These are phyloP conservation scores for Leishmania guyanensis DNA, from an alignment of 208 protist genomes.

Conservation along the genomic window DNA sequence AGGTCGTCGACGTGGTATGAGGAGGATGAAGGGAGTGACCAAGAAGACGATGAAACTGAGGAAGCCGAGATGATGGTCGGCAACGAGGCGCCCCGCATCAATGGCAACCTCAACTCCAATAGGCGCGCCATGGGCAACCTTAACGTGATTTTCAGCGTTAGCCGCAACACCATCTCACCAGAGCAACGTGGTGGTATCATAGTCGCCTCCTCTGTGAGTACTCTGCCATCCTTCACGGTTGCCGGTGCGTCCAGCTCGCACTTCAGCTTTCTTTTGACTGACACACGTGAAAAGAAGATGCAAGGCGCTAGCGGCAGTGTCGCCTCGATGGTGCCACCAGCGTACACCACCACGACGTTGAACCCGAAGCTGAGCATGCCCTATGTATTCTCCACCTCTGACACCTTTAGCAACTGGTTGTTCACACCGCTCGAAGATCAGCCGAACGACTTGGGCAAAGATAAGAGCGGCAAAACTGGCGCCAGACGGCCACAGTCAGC, in stretches of 20 bases:
- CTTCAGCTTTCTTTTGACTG: background rate
- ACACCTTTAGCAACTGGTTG: constrained; percentile 9
- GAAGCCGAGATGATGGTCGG: background rate
- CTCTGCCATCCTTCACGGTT: constrained; percentile 1
- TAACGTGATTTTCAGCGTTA: background rate
- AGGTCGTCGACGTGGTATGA: background rate
- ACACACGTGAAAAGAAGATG: background rate
- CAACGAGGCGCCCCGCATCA: background rate
- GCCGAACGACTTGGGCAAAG: no score
- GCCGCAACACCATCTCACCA: background rate
- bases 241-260: background rate
- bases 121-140: background rate
- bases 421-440: background rate
- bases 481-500: background rate
- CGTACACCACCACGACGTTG: background rate
- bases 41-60: background rate
- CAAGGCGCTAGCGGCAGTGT: background rate
- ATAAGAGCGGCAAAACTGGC: background rate
- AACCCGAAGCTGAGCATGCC: constrained; percentile 12
- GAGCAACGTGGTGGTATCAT: background rate
- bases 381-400: constrained; percentile 12
- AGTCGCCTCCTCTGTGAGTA: constrained; percentile 2
- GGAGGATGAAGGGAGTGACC: background rate
- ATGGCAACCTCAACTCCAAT: background rate
- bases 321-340: background rate